Evolutionary conservation across 768 basidiomycete genomes (phyloP), one percentile per base, ranked within the genome.

Genomic region (Serpula lacrymans): DNA sequence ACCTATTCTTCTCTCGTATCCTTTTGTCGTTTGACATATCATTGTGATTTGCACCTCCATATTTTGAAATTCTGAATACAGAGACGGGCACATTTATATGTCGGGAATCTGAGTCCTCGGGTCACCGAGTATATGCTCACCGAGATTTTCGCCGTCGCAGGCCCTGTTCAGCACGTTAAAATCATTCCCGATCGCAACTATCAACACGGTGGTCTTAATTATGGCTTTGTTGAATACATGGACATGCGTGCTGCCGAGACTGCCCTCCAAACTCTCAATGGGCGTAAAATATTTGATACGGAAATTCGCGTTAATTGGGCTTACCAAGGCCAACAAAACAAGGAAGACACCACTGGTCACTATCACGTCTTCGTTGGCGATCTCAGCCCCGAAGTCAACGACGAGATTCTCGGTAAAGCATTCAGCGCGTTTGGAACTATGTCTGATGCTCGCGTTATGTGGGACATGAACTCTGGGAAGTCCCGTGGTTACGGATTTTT

Each of bases 301-400:
- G 96, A 99, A 70, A 94, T 99, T 54, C 84, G 92, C 51, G 94
- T 97, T 71, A 99, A 99, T 64, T 99, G 96, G 96, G 96, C 96
- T 25, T 97, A 98, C 65, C 95, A 98, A 66, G 94, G 93, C 54
- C 83, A 87, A 59, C 89, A 94, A 77, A 93, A 91, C 70, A 97
- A 97, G 74, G 96, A 99, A 69, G 96, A 99, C 66, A 95, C 96
- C 31, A 90, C 92, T 34, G 84, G 84, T 51, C 96, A 99, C 67
- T 97, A 81, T 68, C 96, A 99, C 62, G 93, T 99, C 55, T 99
- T 99, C 65, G 95, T 98, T 49, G 96, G 96, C n/a, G 96, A 99
- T 71, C 88, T 99, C 55, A 92, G 88, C 52, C 95, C 96, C 17
- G 96, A 99, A 64, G 94, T 99, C 60, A 98, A 92, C 62, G 96